These are phyloP conservation scores for Myotisia sp. DNA, from an alignment of 2,329 filamentous ascomycete species.

Conservation along the genomic window DNA sequence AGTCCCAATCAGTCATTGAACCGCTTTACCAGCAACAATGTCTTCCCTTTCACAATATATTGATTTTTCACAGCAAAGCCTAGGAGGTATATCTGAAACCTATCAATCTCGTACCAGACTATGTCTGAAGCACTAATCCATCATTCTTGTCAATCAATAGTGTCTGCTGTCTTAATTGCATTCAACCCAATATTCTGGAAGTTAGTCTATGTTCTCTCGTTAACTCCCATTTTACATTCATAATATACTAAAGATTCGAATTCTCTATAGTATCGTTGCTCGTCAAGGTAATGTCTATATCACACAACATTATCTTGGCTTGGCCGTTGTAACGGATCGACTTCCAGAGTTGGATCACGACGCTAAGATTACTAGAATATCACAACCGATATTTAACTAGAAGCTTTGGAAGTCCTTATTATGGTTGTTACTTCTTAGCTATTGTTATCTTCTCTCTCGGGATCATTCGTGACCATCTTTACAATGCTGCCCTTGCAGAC, in stretches of 20 bases:
- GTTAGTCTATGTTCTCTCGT: conserved; percentile 42
- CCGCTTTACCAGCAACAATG: too few species aligned
- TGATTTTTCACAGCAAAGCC: conserved; percentile 52
- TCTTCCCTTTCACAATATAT: conserved; percentile 32
- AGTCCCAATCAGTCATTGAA: too few species aligned
- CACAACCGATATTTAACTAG: conserved; percentile 78
- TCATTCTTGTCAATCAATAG: conserved; percentile 33
- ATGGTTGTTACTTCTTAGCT: conserved; percentile 82
- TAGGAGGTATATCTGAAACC: conserved; percentile 39
- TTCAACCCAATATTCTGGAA: conserved; percentile 99
- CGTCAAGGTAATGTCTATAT: conserved; percentile 49
- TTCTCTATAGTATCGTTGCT: conserved; percentile 55
- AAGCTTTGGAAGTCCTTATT: conserved; percentile 63
- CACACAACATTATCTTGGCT: background rate
- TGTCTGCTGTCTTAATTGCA: conserved; percentile 64
- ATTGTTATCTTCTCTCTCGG: conserved; percentile 82
- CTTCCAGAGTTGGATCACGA: background rate
- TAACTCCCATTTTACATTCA: background rate
- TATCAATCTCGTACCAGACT: background rate
- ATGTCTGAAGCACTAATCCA: conserved; percentile 1
- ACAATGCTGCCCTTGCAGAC: conserved; percentile 65
- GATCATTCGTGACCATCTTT: conserved; percentile 73
- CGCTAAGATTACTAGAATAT: conserved; percentile 54
- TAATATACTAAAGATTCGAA: conserved; percentile 10
- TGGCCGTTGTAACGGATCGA: background rate